phyloP scores from a whole-genome alignment of 169 alveolate species.

The Babesia caballi region DNA sequence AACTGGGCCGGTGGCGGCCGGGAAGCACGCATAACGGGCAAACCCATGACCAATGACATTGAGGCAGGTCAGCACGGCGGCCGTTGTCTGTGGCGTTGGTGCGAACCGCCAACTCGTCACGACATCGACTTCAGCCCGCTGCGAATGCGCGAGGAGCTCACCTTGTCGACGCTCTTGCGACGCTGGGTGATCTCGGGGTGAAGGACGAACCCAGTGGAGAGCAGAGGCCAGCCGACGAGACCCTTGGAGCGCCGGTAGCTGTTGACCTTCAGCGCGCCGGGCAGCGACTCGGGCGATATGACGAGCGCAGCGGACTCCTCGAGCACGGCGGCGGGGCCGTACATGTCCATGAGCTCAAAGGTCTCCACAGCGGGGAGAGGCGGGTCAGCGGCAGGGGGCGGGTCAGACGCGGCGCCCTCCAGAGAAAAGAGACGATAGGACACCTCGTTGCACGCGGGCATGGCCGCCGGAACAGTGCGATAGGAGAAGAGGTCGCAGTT shows the following conservation, averaged over 20 bases:
- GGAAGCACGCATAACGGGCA: too few relatives aligned
- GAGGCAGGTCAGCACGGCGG: too few relatives aligned
- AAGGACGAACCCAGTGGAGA: slow-evolving; percentile 43
- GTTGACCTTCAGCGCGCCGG: slow-evolving; percentile 45
- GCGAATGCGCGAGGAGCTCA: slow-evolving; percentile 39
- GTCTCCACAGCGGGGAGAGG: not conserved
- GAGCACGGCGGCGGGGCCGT: slow-evolving; percentile 53
- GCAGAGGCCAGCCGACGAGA: slow-evolving; percentile 37
- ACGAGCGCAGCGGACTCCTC: slow-evolving; percentile 39
- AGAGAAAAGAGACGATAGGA: not conserved
- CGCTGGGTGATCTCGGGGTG: not conserved
- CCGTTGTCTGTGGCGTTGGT: too few relatives aligned
- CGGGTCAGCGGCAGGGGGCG: not conserved
- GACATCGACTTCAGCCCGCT: slow-evolving; percentile 6
- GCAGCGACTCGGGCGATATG: slow-evolving; percentile 38
- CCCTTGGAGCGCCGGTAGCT: slow-evolving; percentile 6
- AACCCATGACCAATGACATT: too few relatives aligned
- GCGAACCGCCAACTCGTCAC: too few relatives aligned
- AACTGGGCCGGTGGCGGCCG: too few relatives aligned
- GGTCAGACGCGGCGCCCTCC: not conserved
- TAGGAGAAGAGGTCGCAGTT: slow-evolving; percentile 29
- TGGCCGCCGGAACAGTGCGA: not conserved
- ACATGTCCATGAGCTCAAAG: slow-evolving; percentile 34
- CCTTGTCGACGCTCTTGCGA: slow-evolving; percentile 6
- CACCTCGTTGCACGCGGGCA: slow-evolving; percentile 6